Conservation (phyloP, 306 rosid species). For the Malus domestica region ASM211411v1 NC_041793.1:22926001-22926500, state of each 20-base stretch:
- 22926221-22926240: slow-evolving; percentile 98
- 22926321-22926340: slow-evolving; percentile 11
- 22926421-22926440: slow-evolving; percentile 80
- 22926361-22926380: slow-evolving; percentile 74
- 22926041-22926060: neutral
- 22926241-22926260: slow-evolving; percentile 65
- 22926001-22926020: neutral
- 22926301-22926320: slow-evolving; percentile 20
- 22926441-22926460: slow-evolving; percentile 69
- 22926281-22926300: slow-evolving; percentile 33
- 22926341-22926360: slow-evolving; percentile 27
- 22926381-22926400: slow-evolving; percentile 41
- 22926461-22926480: slow-evolving; percentile 62
- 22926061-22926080: neutral
- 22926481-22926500: neutral
- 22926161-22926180: slow-evolving; percentile 59
- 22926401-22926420: slow-evolving; percentile 80
- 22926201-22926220: slow-evolving; percentile 58
- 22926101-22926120: neutral
- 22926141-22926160: slow-evolving; percentile 84
- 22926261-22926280: slow-evolving; percentile 53
- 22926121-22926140: slow-evolving; percentile 34
- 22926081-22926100: neutral
- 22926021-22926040: slow-evolving; percentile 61
- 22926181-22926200: slow-evolving; percentile 60